Conservation (phyloP, 1,139 yeast genomes). For the Kodamaea fungicola region DNA sequence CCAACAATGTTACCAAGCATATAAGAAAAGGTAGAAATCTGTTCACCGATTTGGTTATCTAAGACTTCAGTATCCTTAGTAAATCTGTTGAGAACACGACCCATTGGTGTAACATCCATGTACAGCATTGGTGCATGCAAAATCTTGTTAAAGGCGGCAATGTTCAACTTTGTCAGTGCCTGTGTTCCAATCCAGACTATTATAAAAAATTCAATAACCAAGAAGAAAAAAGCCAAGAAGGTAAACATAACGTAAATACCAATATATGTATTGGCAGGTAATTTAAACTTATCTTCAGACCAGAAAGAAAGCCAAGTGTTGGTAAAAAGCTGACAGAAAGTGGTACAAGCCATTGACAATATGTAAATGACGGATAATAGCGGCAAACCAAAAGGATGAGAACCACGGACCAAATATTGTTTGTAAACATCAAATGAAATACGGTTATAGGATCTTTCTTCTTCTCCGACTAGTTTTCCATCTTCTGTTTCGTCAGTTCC, state of each 20-base stretch:
- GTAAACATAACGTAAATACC: slow-evolving; percentile 20
- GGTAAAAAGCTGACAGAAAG: slow-evolving; percentile 36
- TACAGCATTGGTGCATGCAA: slow-evolving; percentile 52
- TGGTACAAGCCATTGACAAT: slow-evolving; percentile 14
- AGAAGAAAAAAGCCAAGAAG: slow-evolving; percentile 8
- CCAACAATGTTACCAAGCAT: slow-evolving; percentile 52
- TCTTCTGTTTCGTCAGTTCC: slow-evolving; percentile 6
- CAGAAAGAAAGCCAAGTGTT: slow-evolving; percentile 41
- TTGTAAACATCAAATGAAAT: slow-evolving; percentile 13
- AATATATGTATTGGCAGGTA: slow-evolving; percentile 34
- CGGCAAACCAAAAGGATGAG: slow-evolving; percentile 10
- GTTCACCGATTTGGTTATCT: slow-evolving; percentile 68
- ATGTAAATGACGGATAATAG: slow-evolving; percentile 11
- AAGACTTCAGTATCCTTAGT: slow-evolving; percentile 80
- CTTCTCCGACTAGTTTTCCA: slow-evolving; percentile 14
- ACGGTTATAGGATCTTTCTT: slow-evolving; percentile 15
- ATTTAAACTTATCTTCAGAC: slow-evolving; percentile 29
- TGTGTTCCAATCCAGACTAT: slow-evolving; percentile 7
- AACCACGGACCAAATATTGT: slow-evolving; percentile 12
- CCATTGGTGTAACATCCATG: slow-evolving; percentile 59
- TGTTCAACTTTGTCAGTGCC: slow-evolving; percentile 35
- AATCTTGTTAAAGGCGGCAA: slow-evolving; percentile 35
- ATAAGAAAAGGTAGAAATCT: slow-evolving; percentile 51
- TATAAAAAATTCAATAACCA: slow-evolving; percentile 6
- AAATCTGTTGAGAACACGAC: slow-evolving; percentile 55